Base-by-base conservation (phyloP, 2,329 filamentous ascomycete species). In the Fusarium sulawesiense region DNA sequence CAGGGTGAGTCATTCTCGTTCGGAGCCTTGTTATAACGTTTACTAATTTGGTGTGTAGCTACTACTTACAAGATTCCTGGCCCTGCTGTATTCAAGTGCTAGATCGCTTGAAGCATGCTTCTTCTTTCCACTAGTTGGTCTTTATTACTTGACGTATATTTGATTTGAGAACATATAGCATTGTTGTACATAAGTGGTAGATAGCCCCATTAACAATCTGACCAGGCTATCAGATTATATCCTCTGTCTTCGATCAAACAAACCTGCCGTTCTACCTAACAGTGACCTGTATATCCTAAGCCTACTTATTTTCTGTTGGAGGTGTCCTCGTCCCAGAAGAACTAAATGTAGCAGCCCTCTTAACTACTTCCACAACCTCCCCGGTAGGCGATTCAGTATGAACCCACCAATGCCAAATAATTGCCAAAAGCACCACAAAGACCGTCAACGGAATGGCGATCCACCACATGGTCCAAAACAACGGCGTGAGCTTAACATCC, bases 21-120 rank as follows among this genome's bases (percentile, higher is more conserved):
- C 13, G 7, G 14, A 14, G 50, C 21, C 21, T 20, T 37, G 8
- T 32, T 44, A 8, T 4, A 12, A 21, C 14, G 8, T 41, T 53
- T 45, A 32, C 65, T 67, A 56, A 56, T 9, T 16, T n/a, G 18
- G 1, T 18, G 18, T 11, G 4, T n/a, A 79, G 78, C 82, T 6
- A 61, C 75, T 51, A 75, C 77, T 7, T 86, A 87, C 66, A 82
- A 75, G 5, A 80, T 86, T 46, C 84, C 84, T 1, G 84, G 85
- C 0, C 85, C 84, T 37, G 75, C 79, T 2, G 76, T 86, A 5
- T 85, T 86, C 68, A 80, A 75, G 18, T 87, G 85, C 74, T 86
- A 75, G 54, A 58, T 54, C 25, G 18, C 7, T 21, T 41, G 20
- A 18, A 56, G 32, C 7, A 40, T 14, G n/a, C 11, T 25, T 56